Conservation (phyloP, 805 yeast genomes). For the Candida xiaguanensis region DNA sequence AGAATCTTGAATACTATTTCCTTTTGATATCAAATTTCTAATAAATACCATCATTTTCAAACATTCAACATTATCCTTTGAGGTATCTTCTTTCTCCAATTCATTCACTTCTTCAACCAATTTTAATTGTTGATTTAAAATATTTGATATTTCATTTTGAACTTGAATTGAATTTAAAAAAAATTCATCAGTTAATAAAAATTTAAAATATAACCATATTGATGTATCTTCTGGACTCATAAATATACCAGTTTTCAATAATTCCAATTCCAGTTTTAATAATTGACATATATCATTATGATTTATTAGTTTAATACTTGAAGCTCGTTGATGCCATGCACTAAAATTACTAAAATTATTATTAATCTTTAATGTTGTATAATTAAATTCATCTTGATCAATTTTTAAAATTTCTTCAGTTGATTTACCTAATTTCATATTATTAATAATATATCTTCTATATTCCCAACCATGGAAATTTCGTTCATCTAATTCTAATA, state of each 20-base stretch:
- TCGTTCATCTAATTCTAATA: constrained; percentile 71
- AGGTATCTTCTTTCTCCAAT: constrained; percentile 65
- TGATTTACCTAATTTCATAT: constrained; percentile 21
- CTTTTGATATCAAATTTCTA: constrained; percentile 24
- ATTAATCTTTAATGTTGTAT: constrained; percentile 75
- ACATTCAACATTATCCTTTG: constrained; percentile 68
- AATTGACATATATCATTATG: constrained; percentile 17
- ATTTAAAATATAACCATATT: constrained; percentile 82
- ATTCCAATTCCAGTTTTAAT: constrained; percentile 55
- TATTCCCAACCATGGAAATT: constrained; percentile 97
- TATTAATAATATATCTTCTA: constrained; percentile 63
- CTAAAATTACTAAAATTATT: constrained; percentile 87
- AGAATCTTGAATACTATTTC: constrained; percentile 10
- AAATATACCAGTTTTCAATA: constrained; percentile 78
- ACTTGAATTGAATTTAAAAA: constrained; percentile 24
- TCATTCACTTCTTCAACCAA: constrained; percentile 62
- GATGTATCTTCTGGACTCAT: constrained; percentile 95
- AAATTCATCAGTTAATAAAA: constrained; percentile 58
- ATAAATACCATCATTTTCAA: constrained; percentile 55
- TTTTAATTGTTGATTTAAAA: constrained; percentile 44
- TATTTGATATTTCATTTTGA: constrained; percentile 20
- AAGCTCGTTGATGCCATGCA: constrained; percentile 91
- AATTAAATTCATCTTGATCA: constrained; percentile 58
- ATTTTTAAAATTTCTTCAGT: constrained; percentile 19
- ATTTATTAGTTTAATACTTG: constrained; percentile 52